Base-by-base conservation (phyloP, 192 early-diverging fungal species). In the Coemansia sp. region DNA sequence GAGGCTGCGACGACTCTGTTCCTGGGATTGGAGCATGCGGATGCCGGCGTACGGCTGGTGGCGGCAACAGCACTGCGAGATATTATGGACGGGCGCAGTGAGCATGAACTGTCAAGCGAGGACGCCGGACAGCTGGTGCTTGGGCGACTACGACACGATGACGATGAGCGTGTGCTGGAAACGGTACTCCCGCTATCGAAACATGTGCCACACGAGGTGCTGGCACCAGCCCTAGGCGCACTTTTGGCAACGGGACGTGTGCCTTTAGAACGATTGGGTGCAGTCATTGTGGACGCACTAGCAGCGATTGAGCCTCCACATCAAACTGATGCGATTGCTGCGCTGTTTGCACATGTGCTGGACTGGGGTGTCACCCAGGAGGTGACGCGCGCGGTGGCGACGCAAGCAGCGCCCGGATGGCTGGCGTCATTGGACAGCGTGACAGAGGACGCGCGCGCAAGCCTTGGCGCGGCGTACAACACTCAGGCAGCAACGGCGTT, bases 1-100 rank as follows among this genome's bases (percentile, higher is more conserved):
- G 87, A 88, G 47, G 82, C 85, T 5, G 85, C 86, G 51, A 93
- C 92, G 1, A 93, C 92, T 4, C 71, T 96, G 22, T 95, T 84
- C 62, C 83, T 95, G 54, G 88, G 89, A 79, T 77, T 96, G 52
- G 85, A 90, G 56, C 89, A 92, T 56, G 78, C 85, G 0, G 86
- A 94, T 19, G 57, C 84, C 0, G 80, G 84, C 12, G 84, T 93
- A 22, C 85, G 94, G 8, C 70, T 91, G 25, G 60, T 90, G 5
- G 92, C 88, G 16, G 68, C 92, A 18, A 84, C 87, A 60, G 88
- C 86, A 54, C 66, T 95, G 32, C 64, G 66, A 21, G 82, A 81
- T 23, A 82, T 92, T 31, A 67, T 85, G 19, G 50, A 67, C 24
- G 84, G 82, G 8, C 65, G 65, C 10, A 62, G 56, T 2, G 69